Conservation (phyloP, 2,329 filamentous ascomycete genomes). For the Trichoderma simmonsii region DNA sequence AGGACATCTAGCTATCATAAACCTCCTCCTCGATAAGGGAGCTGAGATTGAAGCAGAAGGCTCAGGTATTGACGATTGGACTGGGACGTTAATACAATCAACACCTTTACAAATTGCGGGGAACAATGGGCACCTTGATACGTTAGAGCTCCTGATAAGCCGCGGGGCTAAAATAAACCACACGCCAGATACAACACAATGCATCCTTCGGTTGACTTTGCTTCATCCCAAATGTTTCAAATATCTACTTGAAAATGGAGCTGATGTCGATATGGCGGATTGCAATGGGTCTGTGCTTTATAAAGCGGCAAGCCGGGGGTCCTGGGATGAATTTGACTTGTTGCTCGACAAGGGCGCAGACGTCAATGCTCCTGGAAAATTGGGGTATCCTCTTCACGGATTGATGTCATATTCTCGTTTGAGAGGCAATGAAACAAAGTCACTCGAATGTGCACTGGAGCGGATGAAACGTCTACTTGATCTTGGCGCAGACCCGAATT, state of each 20-base stretch:
- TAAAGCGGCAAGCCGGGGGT: no score
- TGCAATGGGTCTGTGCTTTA: not conserved
- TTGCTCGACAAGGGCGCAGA: not conserved
- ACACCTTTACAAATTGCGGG: not conserved
- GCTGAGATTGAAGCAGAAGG: not conserved
- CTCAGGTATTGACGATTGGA: not conserved
- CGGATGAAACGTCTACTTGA: not conserved
- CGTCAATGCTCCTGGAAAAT: not conserved
- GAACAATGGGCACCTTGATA: not conserved
- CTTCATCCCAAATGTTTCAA: rapidly evolving
- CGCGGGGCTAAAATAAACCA: not conserved
- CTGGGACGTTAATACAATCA: not conserved
- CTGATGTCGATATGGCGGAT: not conserved
- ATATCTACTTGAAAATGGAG: not conserved
- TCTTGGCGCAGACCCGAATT: not conserved
- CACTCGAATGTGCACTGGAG: not conserved
- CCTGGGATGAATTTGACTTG: not conserved
- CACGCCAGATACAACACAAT: not conserved
- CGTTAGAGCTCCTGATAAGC: not conserved
- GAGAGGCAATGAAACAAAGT: no score
- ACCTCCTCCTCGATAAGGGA: not conserved
- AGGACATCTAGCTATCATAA: not conserved
- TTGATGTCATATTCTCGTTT: not conserved
- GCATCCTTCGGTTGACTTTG: not conserved
- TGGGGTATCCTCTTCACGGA: not conserved